Percentiles rank a stretch among this genome's conserved stretches.
Evolutionary conservation across 768 basidiomycete genomes (phyloP).

Genomic region (Calvatia gigantea): DNA sequence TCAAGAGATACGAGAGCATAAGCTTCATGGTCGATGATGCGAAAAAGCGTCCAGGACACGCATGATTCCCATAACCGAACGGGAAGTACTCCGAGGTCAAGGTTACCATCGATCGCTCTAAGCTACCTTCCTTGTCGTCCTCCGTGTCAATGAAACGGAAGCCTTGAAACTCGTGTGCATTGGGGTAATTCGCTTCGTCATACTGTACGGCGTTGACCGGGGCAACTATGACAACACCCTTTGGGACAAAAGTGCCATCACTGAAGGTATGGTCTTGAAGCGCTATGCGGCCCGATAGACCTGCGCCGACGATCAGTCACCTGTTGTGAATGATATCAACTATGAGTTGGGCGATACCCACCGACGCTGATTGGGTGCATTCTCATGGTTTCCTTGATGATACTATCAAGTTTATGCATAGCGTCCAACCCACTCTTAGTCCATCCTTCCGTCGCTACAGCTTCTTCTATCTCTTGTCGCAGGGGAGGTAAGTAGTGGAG

Average conservation of each 20-base stretch:
- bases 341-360: background rate
- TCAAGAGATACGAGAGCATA: constrained; percentile 10
- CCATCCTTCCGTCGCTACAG: constrained; percentile 34
- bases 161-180: constrained; percentile 36
- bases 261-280: constrained; percentile 39
- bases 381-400: constrained; percentile 16
- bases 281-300: constrained; percentile 27
- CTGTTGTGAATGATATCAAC: background rate
- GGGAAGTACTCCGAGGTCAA: constrained; percentile 25
- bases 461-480: constrained; percentile 39
- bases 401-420: constrained; percentile 13
- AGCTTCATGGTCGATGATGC: constrained; percentile 15
- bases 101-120: constrained; percentile 19
- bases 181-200: constrained; percentile 24
- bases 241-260: constrained; percentile 38
- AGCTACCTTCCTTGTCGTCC: constrained; percentile 18
- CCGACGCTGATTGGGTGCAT: constrained; percentile 9
- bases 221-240: constrained; percentile 30
- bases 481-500: constrained; percentile 30
- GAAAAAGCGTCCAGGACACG: constrained; percentile 24
- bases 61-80: constrained; percentile 34
- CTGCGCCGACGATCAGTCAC: constrained; percentile 4
- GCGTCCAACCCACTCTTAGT: constrained; percentile 11
- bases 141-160: constrained; percentile 34
- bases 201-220: constrained; percentile 28